Percentiles rank a stretch among this genome's conserved stretches.
These are phyloP conservation scores for Aquilaria yunnanensis DNA, from an alignment of 345 rosid genomes.

Conservation along the genomic window DNA sequence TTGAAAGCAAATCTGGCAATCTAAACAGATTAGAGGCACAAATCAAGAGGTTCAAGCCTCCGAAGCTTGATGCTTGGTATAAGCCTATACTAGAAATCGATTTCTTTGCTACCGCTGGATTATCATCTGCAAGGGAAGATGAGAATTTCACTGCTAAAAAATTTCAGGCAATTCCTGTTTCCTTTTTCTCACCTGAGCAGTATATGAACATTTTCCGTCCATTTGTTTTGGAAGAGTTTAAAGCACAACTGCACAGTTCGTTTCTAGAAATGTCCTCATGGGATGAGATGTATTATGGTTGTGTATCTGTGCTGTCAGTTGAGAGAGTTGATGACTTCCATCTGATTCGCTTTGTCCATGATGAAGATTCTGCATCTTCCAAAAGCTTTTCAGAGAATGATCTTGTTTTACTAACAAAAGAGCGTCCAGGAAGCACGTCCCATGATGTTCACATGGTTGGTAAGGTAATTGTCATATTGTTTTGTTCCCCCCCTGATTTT, in stretches of 20 bases:
- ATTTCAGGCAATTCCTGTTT: slow-evolving; percentile 81
- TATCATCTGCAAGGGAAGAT: slow-evolving; percentile 38
- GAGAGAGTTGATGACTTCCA: slow-evolving; percentile 97
- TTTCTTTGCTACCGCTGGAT: slow-evolving; percentile 72
- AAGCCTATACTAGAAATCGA: slow-evolving; percentile 77
- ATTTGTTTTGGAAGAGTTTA: slow-evolving; percentile 91
- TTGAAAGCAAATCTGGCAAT: slow-evolving; percentile 46
- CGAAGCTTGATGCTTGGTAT: slow-evolving; percentile 92
- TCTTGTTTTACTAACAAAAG: slow-evolving; percentile 86
- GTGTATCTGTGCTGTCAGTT: slow-evolving; percentile 75
- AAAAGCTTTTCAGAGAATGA: slow-evolving; percentile 82
- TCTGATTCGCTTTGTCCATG: slow-evolving; percentile 88
- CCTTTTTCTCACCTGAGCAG: slow-evolving; percentile 75
- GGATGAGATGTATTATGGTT: slow-evolving; percentile 76
- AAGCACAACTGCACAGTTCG: slow-evolving; percentile 83
- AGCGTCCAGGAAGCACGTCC: slow-evolving; percentile 42
- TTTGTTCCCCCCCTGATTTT: neutral
- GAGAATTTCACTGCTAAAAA: slow-evolving; percentile 31
- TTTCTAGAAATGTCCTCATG: slow-evolving; percentile 75
- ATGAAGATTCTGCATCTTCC: slow-evolving; percentile 49
- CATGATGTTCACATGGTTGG: slow-evolving; percentile 76
- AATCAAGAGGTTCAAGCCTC: slow-evolving; percentile 78
- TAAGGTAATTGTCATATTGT: slow-evolving; percentile 48
- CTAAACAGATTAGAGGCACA: slow-evolving; percentile 45
- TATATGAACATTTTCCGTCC: slow-evolving; percentile 85